A percentile compares a stretch with the other conserved stretches of the same genome.
These are phyloP conservation scores for Pelargonium cotyledonis DNA, from an alignment of 441 rosid species.

Conservation along the genomic window DNA sequence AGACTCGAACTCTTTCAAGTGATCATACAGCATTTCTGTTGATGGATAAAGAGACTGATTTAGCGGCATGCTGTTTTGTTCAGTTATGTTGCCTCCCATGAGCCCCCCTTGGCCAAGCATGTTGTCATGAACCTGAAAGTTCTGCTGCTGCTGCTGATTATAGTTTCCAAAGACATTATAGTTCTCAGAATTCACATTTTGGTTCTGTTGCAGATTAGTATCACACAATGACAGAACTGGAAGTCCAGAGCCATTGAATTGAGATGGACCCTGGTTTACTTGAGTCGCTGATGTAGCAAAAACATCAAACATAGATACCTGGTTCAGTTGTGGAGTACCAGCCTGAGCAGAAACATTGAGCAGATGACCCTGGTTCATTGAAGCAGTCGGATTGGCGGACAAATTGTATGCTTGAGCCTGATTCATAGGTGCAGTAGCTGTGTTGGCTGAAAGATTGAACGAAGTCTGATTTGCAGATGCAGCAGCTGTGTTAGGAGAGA, in stretches of 20 bases:
- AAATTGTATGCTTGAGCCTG: background rate
- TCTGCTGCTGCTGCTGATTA: conserved; percentile 13
- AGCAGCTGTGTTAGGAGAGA: background rate
- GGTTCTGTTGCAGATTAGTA: conserved; percentile 41
- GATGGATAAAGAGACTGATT: conserved; percentile 42
- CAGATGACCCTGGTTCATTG: background rate
- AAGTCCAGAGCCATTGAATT: conserved; percentile 55
- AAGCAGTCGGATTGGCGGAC: background rate
- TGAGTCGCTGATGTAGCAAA: background rate
- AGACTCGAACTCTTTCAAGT: conserved; percentile 38
- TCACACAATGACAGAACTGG: conserved; percentile 81
- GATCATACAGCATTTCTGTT: conserved; percentile 31
- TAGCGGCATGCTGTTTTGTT: conserved; percentile 35
- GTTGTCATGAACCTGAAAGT: conserved; percentile 43
- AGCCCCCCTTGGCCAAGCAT: conserved; percentile 39
- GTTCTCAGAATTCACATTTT: conserved; percentile 21
- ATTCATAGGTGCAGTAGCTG: background rate
- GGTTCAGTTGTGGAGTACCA: conserved; percentile 3
- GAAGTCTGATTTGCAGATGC: background rate
- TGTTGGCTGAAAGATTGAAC: background rate
- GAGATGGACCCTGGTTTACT: background rate
- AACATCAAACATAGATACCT: background rate
- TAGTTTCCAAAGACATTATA: conserved; percentile 33
- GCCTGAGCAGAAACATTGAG: background rate
- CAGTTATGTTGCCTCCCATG: conserved; percentile 46